phyloP scores from a whole-genome alignment of 345 rosid species.

The Draba incana region DNA sequence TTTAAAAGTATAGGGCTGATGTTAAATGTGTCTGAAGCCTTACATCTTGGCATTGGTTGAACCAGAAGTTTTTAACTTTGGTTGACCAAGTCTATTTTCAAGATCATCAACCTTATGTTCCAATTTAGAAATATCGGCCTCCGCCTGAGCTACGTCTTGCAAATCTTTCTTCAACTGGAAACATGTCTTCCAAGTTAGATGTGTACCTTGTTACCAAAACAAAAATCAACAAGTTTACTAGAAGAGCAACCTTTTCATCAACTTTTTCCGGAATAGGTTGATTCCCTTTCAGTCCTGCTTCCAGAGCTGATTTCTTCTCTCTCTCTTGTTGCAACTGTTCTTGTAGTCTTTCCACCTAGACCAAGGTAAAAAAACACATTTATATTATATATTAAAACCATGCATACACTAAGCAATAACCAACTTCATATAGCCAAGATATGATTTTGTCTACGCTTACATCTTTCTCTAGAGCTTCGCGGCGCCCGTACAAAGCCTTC shows the following conservation, averaged over 20 bases:
- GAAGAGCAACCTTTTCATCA: conserved; percentile 65
- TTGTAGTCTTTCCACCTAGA: conserved; percentile 79
- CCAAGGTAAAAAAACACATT: conserved; percentile 23
- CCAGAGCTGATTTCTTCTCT: conserved; percentile 63
- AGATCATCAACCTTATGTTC: conserved; percentile 67
- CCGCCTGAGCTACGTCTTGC: conserved; percentile 64
- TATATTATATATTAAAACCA: not conserved
- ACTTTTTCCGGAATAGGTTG: conserved; percentile 42
- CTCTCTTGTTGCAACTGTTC: conserved; percentile 78
- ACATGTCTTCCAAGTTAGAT: conserved; percentile 38
- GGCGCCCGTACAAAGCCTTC: conserved; percentile 63
- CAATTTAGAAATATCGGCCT: conserved; percentile 64
- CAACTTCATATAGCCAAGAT: conserved; percentile 11
- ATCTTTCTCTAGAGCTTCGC: conserved; percentile 73
- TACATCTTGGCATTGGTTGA: conserved; percentile 52
- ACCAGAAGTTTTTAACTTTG: conserved; percentile 46
- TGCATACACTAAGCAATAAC: conserved; percentile 2
- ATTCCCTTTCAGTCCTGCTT: conserved; percentile 60
- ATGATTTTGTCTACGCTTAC: conserved; percentile 49
- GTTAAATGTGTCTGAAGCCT: conserved; percentile 24
- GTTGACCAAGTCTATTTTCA: conserved; percentile 51
- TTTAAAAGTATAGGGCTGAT: conserved; percentile 5
- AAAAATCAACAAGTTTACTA: conserved; percentile 7
- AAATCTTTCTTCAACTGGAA: conserved; percentile 63
- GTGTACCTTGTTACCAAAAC: conserved; percentile 24